Evolutionary conservation across 257 asterid genomes (phyloP), one percentile per base, ranked within the genome.

Genomic region (Avicennia marina): DNA sequence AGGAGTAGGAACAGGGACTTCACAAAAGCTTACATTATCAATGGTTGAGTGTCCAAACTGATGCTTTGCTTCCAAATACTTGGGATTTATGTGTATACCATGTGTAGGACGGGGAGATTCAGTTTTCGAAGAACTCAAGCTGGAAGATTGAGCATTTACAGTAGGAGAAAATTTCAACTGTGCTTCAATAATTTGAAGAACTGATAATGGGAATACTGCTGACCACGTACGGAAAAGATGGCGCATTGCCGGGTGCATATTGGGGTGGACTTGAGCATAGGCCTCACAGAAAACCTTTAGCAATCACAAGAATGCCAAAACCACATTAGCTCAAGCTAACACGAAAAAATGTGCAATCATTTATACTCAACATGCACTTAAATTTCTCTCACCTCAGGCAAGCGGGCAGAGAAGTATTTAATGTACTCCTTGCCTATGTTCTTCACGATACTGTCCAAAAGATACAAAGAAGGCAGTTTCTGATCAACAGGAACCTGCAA

Each of bases 391-490:
- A 91, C 98, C 88, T 86, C 95, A 61, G 95, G 94, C 74, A 91
- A 75, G 78, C 75, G 89, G 33, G 75, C 58, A 48, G 95, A 79
- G 71, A 91, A 88, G 72, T 83, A 71, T 42, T 51, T 77, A 65
- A 76, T 68, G 64, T 88, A 91, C 19, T 83, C 97, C 71, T 82
- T 77, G 68, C 98, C 98, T 43, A 91, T 85, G 71, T 91, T 91
- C 83, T 91, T 91, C 65, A 83, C 98, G 13, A 91, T 84, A 78
- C 98, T 91, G 68, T 91, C 98, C 88, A 91, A 76, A 67, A 91
- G 96, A 75, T 91, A 91, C 53, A 91, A 64, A 60, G 90, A 82
- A 34, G 98, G 97, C 48, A 91, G 75, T 55, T 91, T 91, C 47
- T 85, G 97, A 54, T 89, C 95, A 69, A 75, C 90, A 43, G 90